These are phyloP conservation scores for Fusarium sambucinum DNA, from an alignment of 2,329 filamentous ascomycete species.

Conservation along the genomic window DNA sequence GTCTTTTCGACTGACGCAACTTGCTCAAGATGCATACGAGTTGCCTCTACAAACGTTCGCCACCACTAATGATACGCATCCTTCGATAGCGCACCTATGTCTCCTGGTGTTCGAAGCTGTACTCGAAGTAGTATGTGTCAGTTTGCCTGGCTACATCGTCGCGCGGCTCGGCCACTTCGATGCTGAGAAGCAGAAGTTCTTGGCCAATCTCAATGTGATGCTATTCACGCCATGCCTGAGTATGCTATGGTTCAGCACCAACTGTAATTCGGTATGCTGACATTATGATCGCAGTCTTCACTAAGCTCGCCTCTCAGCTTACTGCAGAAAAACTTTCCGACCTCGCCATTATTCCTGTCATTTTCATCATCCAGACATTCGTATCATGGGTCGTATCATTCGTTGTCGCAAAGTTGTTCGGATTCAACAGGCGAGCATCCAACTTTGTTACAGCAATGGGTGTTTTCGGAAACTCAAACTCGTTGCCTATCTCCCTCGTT, in stretches of 20 bases:
- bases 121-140: slow-evolving; percentile 94
- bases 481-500: slow-evolving; percentile 94
- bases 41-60: slow-evolving; percentile 58
- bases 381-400: slow-evolving; percentile 86
- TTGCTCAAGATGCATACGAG: slow-evolving; percentile 57
- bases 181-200: slow-evolving; percentile 94
- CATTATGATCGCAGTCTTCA: slow-evolving; percentile 76
- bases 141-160: slow-evolving; percentile 91
- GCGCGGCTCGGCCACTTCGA: slow-evolving; percentile 93
- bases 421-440: slow-evolving; percentile 84
- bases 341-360: slow-evolving; percentile 92
- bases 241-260: slow-evolving; percentile 55
- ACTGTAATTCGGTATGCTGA: slow-evolving; percentile 37
- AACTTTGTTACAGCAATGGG: slow-evolving; percentile 99
- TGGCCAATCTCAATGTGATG: slow-evolving; percentile 95
- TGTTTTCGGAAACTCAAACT: slow-evolving; percentile 98
- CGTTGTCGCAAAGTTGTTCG: slow-evolving; percentile 77
- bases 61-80: slow-evolving; percentile 66
- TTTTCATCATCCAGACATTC: slow-evolving; percentile 88
- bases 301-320: slow-evolving; percentile 93
- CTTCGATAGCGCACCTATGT: slow-evolving; percentile 75
- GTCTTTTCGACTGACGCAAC: slow-evolving; percentile 58
- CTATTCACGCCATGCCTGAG: slow-evolving; percentile 97
- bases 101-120: slow-evolving; percentile 95
- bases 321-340: slow-evolving; percentile 91